Base-by-base conservation (phyloP, 805 yeast genomes). In the Hanseniaspora jakobsenii region DNA sequence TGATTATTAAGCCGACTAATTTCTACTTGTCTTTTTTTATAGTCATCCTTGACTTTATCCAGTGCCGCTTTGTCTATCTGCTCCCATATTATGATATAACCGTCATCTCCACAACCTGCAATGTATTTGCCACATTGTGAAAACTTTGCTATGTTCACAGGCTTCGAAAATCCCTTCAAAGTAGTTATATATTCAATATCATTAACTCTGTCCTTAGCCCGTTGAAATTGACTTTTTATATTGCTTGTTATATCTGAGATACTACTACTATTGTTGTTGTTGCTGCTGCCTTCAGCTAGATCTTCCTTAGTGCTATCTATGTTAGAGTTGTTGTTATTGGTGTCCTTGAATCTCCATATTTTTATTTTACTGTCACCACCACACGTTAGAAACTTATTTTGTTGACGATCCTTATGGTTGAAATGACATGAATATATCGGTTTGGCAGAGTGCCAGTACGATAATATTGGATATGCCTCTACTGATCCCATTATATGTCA, bases 81-180 rank as follows among this genome's bases (percentile, higher is more conserved):
- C 24, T 41, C 45, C 98, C 98, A 91, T 28, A 91, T 61, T 50
- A 87, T 66, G 21, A 91, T 71, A 6, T 80, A 75, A 1, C 98
- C 97, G 59, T 91, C 98, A 57, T 91, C 99, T 3, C 96, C 94
- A 0, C 95, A 96, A 0, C 89, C 72, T 0, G 97, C 97, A 18
- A 91, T 41, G 23, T 34, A 41, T 30, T 34, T 41, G 12, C 64
- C 6, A 71, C 51, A 38, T 71, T 39, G 32, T 12, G 43, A 38
- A 57, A 87, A 91, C 41, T 95, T 65, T 4, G 84, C 94, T 27
- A 77, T 87, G 56, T 91, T 91, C 17, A 91, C 95, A 0, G 97
- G 95, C 58, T 86, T 95, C 2, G 91, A 82, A 58, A 91, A 98
- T 53, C 85, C 86, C 3, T 80, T 61, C 40, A 91, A 67, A 0